Evolutionary conservation across 1,284 basidiomycete genomes (phyloP).

Genomic region (Agroathelia rolfsii): DNA sequence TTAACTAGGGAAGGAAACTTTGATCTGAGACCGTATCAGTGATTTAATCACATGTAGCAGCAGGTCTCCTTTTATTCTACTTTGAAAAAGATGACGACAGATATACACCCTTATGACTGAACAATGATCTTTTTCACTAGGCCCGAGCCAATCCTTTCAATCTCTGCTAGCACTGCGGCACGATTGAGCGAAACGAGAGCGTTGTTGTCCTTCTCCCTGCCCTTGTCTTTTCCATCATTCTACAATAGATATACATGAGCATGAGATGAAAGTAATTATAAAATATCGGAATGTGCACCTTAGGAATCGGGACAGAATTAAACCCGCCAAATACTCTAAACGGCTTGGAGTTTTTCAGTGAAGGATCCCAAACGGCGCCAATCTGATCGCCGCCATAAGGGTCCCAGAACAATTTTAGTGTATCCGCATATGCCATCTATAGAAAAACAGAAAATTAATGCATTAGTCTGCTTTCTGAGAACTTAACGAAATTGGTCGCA

Average conservation of each 20-base stretch:
- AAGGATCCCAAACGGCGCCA: conserved; percentile 84
- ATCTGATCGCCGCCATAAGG: conserved; percentile 70
- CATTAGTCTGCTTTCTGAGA: background rate
- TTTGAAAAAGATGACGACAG: too few species aligned
- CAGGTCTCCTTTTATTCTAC: too few species aligned
- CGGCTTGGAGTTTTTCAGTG: conserved; percentile 39
- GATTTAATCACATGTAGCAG: too few species aligned
- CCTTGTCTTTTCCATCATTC: conserved; percentile 34
- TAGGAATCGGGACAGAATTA: conserved; percentile 46
- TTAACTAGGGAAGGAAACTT: too few species aligned
- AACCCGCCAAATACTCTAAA: conserved; percentile 84
- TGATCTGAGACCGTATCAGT: too few species aligned
- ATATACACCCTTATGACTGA: conserved; percentile 13
- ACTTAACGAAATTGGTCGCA: conserved; percentile 23
- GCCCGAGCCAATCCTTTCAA: conserved; percentile 70
- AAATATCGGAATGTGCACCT: conserved; percentile 19
- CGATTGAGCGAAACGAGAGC: conserved; percentile 72
- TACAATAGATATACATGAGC: conserved; percentile 9
- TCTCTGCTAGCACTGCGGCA: conserved; percentile 62
- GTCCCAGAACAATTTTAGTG: conserved; percentile 82
- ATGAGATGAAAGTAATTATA: conserved; percentile 14
- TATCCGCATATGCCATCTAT: conserved; percentile 70
- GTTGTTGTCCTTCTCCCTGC: too few species aligned
- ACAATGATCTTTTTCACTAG: conserved; percentile 46
- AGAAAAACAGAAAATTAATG: conserved; percentile 7